phyloP scores from a whole-genome alignment of 1,139 yeast species.

The Sugiyamaella paludigena region DNA sequence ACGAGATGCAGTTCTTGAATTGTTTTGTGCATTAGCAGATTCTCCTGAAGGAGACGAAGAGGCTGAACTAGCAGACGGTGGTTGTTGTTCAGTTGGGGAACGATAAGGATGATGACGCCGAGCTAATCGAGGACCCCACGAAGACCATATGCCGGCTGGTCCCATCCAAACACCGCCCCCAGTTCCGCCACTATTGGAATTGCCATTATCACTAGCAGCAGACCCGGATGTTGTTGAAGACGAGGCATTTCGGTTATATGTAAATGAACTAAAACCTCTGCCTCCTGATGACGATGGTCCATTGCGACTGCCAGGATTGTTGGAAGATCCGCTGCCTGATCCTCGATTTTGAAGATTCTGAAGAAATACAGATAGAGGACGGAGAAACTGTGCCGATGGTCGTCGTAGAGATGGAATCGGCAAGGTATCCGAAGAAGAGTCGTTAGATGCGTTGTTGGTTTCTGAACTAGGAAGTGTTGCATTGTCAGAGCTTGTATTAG shows the following conservation, averaged over 20 bases:
- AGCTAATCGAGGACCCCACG: slow-evolving; percentile 11
- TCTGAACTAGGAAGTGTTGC: slow-evolving; percentile 1
- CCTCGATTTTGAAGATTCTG: slow-evolving; percentile 7
- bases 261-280: too few relatives aligned
- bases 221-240: not conserved
- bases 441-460: not conserved
- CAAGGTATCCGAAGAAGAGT: not conserved
- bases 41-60: not conserved
- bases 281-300: too few relatives aligned
- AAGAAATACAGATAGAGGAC: slow-evolving; percentile 8
- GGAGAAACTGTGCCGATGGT: slow-evolving; percentile 6
- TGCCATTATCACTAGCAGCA: not conserved
- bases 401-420: not conserved
- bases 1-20: slow-evolving; percentile 5
- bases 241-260: not conserved
- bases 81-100: slow-evolving; percentile 6
- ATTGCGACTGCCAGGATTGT: not conserved
- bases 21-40: not conserved
- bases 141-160: slow-evolving; percentile 6
- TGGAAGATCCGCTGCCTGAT: too few relatives aligned
- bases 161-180: slow-evolving; percentile 15
- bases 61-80: not conserved
- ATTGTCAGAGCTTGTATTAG: not conserved
- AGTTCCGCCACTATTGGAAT: slow-evolving; percentile 7
- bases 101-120: slow-evolving; percentile 26